Conservation (phyloP, 176 grass and related monocot genomes). For the Musa beccarii region DNA sequence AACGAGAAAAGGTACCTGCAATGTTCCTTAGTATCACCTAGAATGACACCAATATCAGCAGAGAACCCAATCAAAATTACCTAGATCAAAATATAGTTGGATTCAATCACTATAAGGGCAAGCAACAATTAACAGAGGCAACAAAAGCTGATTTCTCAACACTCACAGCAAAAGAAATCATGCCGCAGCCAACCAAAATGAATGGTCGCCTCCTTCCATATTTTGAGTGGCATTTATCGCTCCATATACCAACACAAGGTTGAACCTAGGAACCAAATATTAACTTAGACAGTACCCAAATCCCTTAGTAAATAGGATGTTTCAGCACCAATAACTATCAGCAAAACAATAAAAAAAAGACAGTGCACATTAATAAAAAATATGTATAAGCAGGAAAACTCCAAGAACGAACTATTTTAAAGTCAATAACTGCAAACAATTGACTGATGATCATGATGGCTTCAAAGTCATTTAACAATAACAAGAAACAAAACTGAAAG, state of each 20-base stretch:
- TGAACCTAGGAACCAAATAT: slow-evolving; percentile 45
- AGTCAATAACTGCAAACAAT: too few species aligned
- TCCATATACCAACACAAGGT: slow-evolving; percentile 97
- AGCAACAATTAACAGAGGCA: slow-evolving; percentile 8
- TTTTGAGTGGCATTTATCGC: slow-evolving; percentile 90
- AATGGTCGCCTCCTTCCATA: slow-evolving; percentile 93
- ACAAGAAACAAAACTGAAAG: too few species aligned
- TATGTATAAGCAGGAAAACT: too few species aligned
- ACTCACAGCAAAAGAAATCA: slow-evolving; percentile 91
- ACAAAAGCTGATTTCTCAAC: slow-evolving; percentile 17
- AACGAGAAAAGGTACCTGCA: slow-evolving; percentile 47
- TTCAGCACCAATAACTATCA: too few species aligned
- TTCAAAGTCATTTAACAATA: too few species aligned
- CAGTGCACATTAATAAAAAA: too few species aligned
- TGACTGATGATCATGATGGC: too few species aligned
- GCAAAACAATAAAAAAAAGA: too few species aligned
- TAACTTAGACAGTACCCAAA: neutral
- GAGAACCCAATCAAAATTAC: slow-evolving; percentile 98
- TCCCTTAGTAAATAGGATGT: neutral
- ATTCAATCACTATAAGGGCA: slow-evolving; percentile 25
- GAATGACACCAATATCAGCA: slow-evolving; percentile 91
- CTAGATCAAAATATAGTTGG: slow-evolving; percentile 32
- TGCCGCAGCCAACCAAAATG: slow-evolving; percentile 74
- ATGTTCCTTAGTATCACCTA: slow-evolving; percentile 81
- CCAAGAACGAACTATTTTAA: too few species aligned